Percentiles rank a stretch among this genome's conserved stretches.
These are phyloP conservation scores for Verbena officinalis DNA, from an alignment of 257 asterid genomes.

Conservation along the genomic window DNA sequence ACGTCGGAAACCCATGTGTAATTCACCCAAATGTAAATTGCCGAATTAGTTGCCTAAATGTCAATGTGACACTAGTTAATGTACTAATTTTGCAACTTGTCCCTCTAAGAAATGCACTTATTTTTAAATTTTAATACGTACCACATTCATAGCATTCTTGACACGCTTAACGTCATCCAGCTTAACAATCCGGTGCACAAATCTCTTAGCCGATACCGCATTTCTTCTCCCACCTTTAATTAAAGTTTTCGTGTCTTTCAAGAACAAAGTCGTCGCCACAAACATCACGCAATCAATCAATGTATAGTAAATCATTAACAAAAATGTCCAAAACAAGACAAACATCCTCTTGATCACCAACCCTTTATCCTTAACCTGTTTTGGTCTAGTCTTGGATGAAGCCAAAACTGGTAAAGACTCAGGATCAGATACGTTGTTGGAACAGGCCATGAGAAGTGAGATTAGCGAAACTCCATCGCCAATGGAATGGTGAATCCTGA, in stretches of 20 bases:
- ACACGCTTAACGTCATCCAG: conserved; percentile 44
- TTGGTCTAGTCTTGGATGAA: conserved; percentile 17
- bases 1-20: no score
- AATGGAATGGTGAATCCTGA: conserved; percentile 38
- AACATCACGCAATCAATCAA: conserved; percentile 19
- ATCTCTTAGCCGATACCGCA: conserved; percentile 21
- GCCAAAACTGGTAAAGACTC: conserved; percentile 28
- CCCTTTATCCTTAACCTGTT: not conserved
- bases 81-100: no score
- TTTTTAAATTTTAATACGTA: no score
- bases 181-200: conserved; percentile 33
- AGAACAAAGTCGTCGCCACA: conserved; percentile 28
- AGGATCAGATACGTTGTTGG: conserved; percentile 33
- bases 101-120: no score
- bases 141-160: conserved; percentile 44
- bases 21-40: no score
- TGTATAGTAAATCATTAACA: conserved; percentile 30
- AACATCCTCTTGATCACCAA: not conserved
- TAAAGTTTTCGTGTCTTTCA: conserved; percentile 36
- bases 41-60: no score
- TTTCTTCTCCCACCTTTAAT: conserved; percentile 30
- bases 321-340: conserved; percentile 14
- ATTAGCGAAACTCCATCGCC: conserved; percentile 48
- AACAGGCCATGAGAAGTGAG: conserved; percentile 38
- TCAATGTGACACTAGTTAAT: no score